phyloP scores from a whole-genome alignment of 345 rosid species.

The Arabidopsis arenosa region DNA sequence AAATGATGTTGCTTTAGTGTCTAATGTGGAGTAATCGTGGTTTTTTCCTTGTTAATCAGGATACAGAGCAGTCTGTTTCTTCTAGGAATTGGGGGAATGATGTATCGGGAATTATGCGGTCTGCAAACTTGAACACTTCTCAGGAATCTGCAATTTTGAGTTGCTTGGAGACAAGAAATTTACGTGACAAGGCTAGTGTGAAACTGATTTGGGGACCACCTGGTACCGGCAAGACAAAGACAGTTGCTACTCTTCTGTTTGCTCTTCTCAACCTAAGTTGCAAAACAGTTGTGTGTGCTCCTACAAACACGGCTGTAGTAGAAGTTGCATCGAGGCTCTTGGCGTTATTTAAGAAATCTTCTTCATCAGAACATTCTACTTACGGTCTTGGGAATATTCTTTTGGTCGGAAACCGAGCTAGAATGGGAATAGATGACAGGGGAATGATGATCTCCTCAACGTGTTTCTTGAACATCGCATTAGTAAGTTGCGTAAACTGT shows the following conservation, averaged over 20 bases:
- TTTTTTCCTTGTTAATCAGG: constrained; percentile 16
- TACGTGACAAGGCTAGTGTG: constrained; percentile 29
- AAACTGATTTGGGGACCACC: constrained; percentile 63
- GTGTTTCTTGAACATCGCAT: constrained; percentile 53
- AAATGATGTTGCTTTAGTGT: neutral
- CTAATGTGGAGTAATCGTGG: neutral
- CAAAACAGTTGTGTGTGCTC: constrained; percentile 54
- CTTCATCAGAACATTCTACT: constrained; percentile 33
- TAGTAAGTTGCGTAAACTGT: constrained; percentile 22
- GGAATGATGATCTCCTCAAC: constrained; percentile 29
- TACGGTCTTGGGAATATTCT: constrained; percentile 46
- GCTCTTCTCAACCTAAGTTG: constrained; percentile 44
- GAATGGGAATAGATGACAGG: constrained; percentile 42
- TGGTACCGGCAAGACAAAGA: constrained; percentile 60
- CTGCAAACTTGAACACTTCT: constrained; percentile 48
- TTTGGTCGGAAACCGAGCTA: constrained; percentile 43
- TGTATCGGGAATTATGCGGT: constrained; percentile 22
- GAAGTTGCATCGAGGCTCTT: constrained; percentile 47
- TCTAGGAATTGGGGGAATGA: neutral
- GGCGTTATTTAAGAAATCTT: constrained; percentile 1
- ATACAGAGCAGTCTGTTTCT: constrained; percentile 28
- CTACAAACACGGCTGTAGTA: constrained; percentile 51
- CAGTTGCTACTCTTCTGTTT: constrained; percentile 42
- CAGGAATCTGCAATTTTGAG: constrained; percentile 46
- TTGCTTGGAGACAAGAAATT: constrained; percentile 6